A percentile compares a stretch with the other conserved stretches of the same genome.
These are phyloP conservation scores for Fusarium pseudoanthophilum DNA, from an alignment of 2,329 filamentous ascomycete genomes.

Conservation along the genomic window DNA sequence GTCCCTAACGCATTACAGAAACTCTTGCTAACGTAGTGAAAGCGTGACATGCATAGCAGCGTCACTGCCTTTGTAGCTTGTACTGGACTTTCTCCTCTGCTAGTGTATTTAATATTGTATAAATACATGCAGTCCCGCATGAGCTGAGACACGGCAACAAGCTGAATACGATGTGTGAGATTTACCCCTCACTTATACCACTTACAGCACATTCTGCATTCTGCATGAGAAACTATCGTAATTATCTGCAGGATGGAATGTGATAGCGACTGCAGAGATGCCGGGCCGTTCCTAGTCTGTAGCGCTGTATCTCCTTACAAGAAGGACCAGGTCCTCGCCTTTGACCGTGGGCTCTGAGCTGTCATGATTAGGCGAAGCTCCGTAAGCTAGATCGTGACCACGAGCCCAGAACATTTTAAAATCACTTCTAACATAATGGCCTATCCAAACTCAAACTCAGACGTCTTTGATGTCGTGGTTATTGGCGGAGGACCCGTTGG, in stretches of 20 bases:
- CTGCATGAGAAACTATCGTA: not conserved
- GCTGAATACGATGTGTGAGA: not conserved
- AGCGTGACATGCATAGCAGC: not conserved
- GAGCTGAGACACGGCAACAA: not conserved
- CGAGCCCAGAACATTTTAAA: not conserved
- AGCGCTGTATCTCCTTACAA: not conserved
- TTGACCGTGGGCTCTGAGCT: rapidly evolving
- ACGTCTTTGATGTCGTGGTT: slow-evolving; percentile 17
- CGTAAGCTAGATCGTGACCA: not conserved
- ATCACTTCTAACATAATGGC: not conserved
- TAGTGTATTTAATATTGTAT: rapidly evolving
- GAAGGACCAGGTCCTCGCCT: not conserved
- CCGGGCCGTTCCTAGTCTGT: not conserved
- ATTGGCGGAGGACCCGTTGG: slow-evolving; percentile 25
- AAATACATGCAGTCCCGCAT: not conserved
- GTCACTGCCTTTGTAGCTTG: not conserved
- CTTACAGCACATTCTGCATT: not conserved
- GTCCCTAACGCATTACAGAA: not conserved
- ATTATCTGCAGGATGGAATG: not conserved
- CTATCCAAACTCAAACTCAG: not conserved
- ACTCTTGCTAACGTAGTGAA: not conserved
- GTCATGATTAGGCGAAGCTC: rapidly evolving
- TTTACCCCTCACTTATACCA: slow-evolving; percentile 1
- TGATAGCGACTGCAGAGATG: not conserved
- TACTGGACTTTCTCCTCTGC: rapidly evolving